Evolutionary conservation across 257 asterid species (phyloP).

Genomic region (Nicotiana benthamiana): DNA sequence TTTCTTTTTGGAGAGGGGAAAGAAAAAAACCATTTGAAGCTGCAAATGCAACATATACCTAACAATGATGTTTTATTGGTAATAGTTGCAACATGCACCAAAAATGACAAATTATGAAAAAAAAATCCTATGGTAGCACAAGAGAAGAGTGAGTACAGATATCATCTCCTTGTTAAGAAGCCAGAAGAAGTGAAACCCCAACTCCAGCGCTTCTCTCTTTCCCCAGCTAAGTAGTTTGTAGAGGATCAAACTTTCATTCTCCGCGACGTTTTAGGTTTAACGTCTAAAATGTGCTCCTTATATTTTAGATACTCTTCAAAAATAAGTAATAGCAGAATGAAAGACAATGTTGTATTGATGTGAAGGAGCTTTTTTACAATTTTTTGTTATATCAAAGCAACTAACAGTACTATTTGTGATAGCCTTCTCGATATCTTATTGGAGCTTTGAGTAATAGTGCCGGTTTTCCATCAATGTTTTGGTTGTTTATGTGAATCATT

Average conservation of each 20-base stretch:
- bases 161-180: background rate
- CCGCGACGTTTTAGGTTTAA: background rate
- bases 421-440: background rate
- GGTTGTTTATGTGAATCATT: no score
- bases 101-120: background rate
- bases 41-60: background rate
- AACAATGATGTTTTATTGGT: background rate
- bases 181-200: background rate
- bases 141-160: background rate
- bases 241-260: background rate
- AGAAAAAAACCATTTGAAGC: background rate
- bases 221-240: background rate
- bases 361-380: background rate
- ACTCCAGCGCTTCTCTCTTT: background rate
- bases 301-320: background rate
- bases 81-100: background rate
- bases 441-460: background rate
- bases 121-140: background rate
- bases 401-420: no score
- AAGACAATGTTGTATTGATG: background rate
- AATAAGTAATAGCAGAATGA: background rate
- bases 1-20: background rate
- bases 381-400: background rate
- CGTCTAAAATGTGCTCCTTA: background rate
- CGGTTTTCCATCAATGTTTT: background rate